Evolutionary conservation across 106 monocot genomes (phyloP), one percentile per base, ranked within the genome.

Genomic region (Apostasia ramifera): DNA sequence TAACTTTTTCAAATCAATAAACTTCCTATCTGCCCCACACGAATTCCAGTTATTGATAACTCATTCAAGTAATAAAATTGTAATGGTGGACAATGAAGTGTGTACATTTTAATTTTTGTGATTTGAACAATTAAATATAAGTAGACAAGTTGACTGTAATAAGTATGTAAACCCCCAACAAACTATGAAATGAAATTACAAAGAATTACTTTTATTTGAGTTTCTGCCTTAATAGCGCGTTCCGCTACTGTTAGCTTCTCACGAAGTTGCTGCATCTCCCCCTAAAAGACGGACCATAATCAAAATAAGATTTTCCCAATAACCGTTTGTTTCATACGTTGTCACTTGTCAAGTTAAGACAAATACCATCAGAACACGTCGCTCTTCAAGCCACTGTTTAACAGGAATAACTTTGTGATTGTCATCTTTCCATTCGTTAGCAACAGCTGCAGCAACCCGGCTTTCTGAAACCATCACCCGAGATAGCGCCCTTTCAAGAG

Each of bases 341-440:
- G 8, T 57, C 4, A 8, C 1, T 4, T 9, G 46, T 57, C 40
- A 15, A 59, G 60, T 46, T n/a, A 14, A 40, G 54, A 47, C 13
- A 6, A 61, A 46, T 77, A 90, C 92, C 92, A 79, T 77, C 54
- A 92, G 61, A 12, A 85, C 63, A 10, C 85, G 73, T 11, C 92
- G 78, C 53, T 92, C 92, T 77, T 88, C 88, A 71, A 83, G 67
- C 92, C 88, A 92, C 49, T 92, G 92, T 50, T 82, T 92, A 26
- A 88, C 85, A 71, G 88, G 85, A 57, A 92, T 92, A 70, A 92
- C 88, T 78, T 92, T 92, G 67, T 92, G 83, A 63, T 81, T 85
- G 41, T 72, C 82, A 82, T 88, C 88, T 52, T 92, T 92, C 92
- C 92, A 92, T 41, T 92, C 92, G 69, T 83, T 92, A 56, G 92